Base-by-base conservation (phyloP, 1,139 yeast species). In the Saccharomycopsis hybrid region DNA sequence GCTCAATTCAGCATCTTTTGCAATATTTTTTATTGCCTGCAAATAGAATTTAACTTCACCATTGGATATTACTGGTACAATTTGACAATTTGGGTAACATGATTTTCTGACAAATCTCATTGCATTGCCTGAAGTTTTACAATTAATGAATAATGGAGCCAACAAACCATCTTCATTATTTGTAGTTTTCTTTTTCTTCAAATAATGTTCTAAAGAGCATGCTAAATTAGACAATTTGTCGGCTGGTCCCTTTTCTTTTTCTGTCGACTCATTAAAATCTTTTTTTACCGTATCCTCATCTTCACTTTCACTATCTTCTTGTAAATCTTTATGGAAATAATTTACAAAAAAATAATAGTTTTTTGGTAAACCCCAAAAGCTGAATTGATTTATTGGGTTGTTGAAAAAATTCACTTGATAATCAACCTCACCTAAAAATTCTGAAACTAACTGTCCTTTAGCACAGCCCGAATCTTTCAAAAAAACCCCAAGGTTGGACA, bases 361-460 rank as follows among this genome's bases (percentile, higher is more conserved):
- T 60, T 89, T 89, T 9, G 95, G 82, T 18, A 88, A 80, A 0
- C 96, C 96, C 77, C 89, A 79, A n/a, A 76, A 65, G 54, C 80
- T 67, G 63, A 88, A 90, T 61, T 88, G 95, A 63, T 90, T 92
- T 49, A 80, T 70, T 7, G 78, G 72, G 58, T 87, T 86, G 5
- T 66, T 62, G 35, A 77, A 73, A 62, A 89, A 90, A 57, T 76
- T 77, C 27, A 73, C 72, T 56, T 80, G 80, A 47, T 77, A 70
- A 58, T 81, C 83, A 4, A 89, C 65, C 55, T 86, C 94, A 5
- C 97, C 97, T 8, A 80, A 65, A 55, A 80, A 75, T 59, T 87
- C 92, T 36, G 77, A 71, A 2, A 89, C 66, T 3, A 78, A 71
- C 1, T 81, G 74, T 33, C 76, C 78, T 45, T 71, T 68, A 0